Conservation (phyloP, 2,329 filamentous ascomycete genomes). For the Reticulascus tulasneorum region DNA sequence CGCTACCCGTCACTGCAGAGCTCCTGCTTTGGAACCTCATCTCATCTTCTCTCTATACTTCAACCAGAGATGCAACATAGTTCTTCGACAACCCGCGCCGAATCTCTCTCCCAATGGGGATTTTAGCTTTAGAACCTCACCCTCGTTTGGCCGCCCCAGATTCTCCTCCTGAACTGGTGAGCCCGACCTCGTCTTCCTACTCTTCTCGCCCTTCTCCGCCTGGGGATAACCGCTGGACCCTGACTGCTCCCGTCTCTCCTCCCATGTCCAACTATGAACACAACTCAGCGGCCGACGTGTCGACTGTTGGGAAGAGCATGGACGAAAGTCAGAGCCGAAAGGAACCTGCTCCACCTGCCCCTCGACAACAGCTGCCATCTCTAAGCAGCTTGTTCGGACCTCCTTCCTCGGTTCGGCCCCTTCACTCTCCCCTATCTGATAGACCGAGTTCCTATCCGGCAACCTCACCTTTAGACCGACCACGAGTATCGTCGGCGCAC, state of each 20-base stretch:
- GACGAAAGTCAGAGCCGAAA: conserved; percentile 32
- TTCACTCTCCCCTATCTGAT: conserved; percentile 44
- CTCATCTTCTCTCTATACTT: too few relatives aligned
- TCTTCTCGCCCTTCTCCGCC: conserved; percentile 38
- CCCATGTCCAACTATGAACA: conserved; percentile 58
- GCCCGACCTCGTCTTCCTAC: conserved; percentile 45
- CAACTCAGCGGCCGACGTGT: conserved; percentile 38
- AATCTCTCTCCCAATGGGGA: conserved; percentile 48
- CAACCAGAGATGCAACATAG: conserved; percentile 6
- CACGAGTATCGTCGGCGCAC: conserved; percentile 32
- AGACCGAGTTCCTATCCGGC: conserved; percentile 37
- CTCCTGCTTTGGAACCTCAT: too few relatives aligned
- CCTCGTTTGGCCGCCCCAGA: conserved; percentile 47
- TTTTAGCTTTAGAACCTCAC: conserved; percentile 47
- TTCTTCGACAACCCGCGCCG: conserved; percentile 2
- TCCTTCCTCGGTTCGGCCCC: conserved; percentile 36
- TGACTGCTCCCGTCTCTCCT: conserved; percentile 41
- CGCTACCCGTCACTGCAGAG: too few relatives aligned
- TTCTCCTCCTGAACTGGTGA: conserved; percentile 52
- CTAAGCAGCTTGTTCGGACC: conserved; percentile 55
- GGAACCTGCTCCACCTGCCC: conserved; percentile 24
- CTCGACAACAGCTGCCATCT: conserved; percentile 49
- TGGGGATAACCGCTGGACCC: conserved; percentile 42
- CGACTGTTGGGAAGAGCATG: conserved; percentile 30
- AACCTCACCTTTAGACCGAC: conserved; percentile 44